phyloP scores from a whole-genome alignment of 2,329 filamentous ascomycete genomes.

The Claviceps sp. region DNA sequence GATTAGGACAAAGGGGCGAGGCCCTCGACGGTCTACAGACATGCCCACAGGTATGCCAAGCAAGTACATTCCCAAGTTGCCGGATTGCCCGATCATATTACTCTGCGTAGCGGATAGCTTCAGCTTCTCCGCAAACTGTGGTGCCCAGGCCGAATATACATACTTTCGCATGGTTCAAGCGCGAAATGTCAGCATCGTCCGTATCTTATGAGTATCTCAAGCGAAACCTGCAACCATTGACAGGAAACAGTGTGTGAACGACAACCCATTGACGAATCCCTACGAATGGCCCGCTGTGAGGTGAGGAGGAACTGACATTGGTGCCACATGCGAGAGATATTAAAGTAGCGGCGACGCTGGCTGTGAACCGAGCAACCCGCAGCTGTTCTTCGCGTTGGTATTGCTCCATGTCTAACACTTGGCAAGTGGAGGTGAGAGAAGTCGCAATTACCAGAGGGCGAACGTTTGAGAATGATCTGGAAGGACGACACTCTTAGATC shows the following conservation, averaged over 20 bases:
- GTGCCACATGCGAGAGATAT: conserved; percentile 86
- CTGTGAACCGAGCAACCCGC: conserved; percentile 57
- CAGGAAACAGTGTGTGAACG: no score
- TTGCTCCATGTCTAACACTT: conserved; percentile 12
- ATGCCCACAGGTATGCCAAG: conserved; percentile 81
- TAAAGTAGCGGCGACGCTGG: conserved; percentile 71
- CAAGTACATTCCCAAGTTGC: conserved; percentile 89
- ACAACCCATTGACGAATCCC: not conserved
- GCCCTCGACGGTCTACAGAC: conserved; percentile 71
- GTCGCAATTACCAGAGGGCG: no score
- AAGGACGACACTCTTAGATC: no score
- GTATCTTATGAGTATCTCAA: not conserved
- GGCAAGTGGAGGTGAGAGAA: not conserved
- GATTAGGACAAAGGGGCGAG: conserved; percentile 62
- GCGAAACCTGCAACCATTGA: no score
- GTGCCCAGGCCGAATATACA: conserved; percentile 95
- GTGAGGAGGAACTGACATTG: conserved; percentile 48
- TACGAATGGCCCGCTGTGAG: not conserved
- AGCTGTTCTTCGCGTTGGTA: conserved; percentile 22
- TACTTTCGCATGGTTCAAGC: conserved; percentile 44
- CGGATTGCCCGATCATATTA: conserved; percentile 77
- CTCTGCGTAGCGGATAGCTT: conserved; percentile 82
- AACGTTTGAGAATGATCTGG: no score
- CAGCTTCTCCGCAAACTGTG: conserved; percentile 80
- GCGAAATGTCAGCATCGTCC: not conserved